Percentiles rank a stretch among this genome's conserved stretches.
These are phyloP conservation scores for Stagonosporopsis tanaceti DNA, from an alignment of 2,329 filamentous ascomycete species.

Conservation along the genomic window DNA sequence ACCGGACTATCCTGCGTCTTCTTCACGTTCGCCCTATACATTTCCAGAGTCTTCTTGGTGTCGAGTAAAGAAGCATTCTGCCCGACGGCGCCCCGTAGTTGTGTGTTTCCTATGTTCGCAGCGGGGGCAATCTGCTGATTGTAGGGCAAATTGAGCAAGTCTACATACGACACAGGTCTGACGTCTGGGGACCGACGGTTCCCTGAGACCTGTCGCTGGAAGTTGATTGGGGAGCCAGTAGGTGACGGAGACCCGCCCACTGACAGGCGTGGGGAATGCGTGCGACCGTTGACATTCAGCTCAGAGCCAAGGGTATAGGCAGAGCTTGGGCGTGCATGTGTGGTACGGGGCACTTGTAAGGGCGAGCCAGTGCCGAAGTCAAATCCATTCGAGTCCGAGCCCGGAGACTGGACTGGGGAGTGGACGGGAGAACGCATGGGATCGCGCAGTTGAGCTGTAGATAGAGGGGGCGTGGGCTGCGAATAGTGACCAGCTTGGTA, in stretches of 20 bases:
- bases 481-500: constrained; percentile 30
- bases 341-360: constrained; percentile 59
- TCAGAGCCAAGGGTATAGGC: constrained; percentile 80
- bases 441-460: constrained; percentile 36
- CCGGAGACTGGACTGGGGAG: constrained; percentile 41
- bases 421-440: constrained; percentile 31
- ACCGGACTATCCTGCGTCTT: constrained; percentile 91
- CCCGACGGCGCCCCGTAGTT: constrained; percentile 80
- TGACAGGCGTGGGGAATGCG: constrained; percentile 61
- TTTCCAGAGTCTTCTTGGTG: constrained; percentile 92
- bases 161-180: constrained; percentile 67
- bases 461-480: constrained; percentile 36
- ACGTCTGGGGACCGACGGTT: constrained; percentile 65
- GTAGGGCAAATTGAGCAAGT: constrained; percentile 73
- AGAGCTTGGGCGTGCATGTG: constrained; percentile 74
- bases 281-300: constrained; percentile 67
- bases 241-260: constrained; percentile 51
- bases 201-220: constrained; percentile 59
- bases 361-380: constrained; percentile 40
- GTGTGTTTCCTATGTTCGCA: constrained; percentile 77
- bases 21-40: constrained; percentile 97
- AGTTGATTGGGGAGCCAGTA: constrained; percentile 51
- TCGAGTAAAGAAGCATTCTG: constrained; percentile 90
- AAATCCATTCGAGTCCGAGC: constrained; percentile 45
- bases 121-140: constrained; percentile 76